These are phyloP conservation scores for Delphinella strobiligena DNA, from an alignment of 2,329 filamentous ascomycete genomes.

Conservation along the genomic window DNA sequence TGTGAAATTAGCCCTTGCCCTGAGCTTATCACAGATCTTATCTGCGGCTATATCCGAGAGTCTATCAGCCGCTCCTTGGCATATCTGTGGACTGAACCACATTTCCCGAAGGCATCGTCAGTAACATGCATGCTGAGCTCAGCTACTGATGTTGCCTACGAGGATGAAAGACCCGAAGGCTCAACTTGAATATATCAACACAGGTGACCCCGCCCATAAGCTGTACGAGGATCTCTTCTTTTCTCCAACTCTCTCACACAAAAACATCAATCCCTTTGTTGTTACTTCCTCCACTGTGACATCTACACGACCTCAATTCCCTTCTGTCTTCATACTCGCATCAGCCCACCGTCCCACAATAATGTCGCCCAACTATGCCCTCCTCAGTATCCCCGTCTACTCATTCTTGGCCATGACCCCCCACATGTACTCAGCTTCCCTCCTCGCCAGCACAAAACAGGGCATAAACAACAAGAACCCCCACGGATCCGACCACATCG, in stretches of 20 bases:
- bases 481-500: conserved; percentile 21
- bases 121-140: too few species aligned
- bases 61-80: too few species aligned
- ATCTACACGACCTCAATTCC: background rate
- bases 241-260: background rate
- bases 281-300: too few species aligned
- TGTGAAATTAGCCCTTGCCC: background rate
- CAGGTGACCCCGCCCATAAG: too few species aligned
- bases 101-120: too few species aligned
- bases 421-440: conserved; percentile 24
- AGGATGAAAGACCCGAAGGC: too few species aligned
- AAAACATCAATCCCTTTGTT: background rate
- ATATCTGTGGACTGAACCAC: too few species aligned
- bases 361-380: conserved; percentile 27
- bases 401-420: conserved; percentile 30
- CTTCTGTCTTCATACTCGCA: background rate
- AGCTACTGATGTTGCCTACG: too few species aligned
- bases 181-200: too few species aligned
- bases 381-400: conserved; percentile 34
- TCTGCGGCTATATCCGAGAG: too few species aligned
- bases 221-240: too few species aligned
- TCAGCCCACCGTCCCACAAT: conserved; percentile 8
- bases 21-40: too few species aligned
- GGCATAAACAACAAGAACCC: conserved; percentile 36
- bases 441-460: conserved; percentile 24